Conservation (phyloP, 2,329 filamentous ascomycete genomes). For the Trichophyton equinum region DNA sequence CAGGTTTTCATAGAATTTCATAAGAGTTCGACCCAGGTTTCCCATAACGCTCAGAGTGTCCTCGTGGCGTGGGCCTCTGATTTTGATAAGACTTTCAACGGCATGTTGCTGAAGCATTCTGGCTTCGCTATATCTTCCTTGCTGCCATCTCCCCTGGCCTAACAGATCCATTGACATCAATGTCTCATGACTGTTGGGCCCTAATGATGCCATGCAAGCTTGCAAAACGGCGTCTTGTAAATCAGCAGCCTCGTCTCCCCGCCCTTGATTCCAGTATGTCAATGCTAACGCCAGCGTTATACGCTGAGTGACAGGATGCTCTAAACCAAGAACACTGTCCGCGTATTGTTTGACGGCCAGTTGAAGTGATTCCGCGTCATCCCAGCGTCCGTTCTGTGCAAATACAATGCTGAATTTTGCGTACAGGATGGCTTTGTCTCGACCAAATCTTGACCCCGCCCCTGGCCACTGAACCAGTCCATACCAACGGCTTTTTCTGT, state of each 20-base stretch:
- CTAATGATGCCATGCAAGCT: slow-evolving; percentile 11
- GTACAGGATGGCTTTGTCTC: not conserved
- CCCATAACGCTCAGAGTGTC: slow-evolving; percentile 25
- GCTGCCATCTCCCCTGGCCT: slow-evolving; percentile 12
- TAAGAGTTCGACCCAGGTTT: slow-evolving; percentile 17
- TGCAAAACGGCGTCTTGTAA: slow-evolving; percentile 13
- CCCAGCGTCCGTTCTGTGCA: slow-evolving; percentile 6
- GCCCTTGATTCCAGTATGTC: slow-evolving; percentile 10
- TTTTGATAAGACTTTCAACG: slow-evolving; percentile 12
- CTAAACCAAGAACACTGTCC: slow-evolving; percentile 6
- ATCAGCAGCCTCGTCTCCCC: slow-evolving; percentile 10
- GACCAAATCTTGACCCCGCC: slow-evolving; percentile 1
- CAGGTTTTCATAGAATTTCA: not conserved
- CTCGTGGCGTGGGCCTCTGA: slow-evolving; percentile 25
- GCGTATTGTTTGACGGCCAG: slow-evolving; percentile 6
- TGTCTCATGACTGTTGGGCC: slow-evolving; percentile 18
- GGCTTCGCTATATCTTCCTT: slow-evolving; percentile 10
- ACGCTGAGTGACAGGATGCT: slow-evolving; percentile 6
- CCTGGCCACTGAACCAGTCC: not conserved
- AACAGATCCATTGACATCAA: slow-evolving; percentile 22
- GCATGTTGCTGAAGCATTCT: slow-evolving; percentile 14
- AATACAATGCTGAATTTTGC: slow-evolving; percentile 9
- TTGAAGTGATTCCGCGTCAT: slow-evolving; percentile 9
- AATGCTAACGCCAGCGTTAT: slow-evolving; percentile 12
- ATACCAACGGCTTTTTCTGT: slow-evolving; percentile 6